Evolutionary conservation across 805 yeast species (phyloP).

Genomic region (Candida pseudoglaebosa): DNA sequence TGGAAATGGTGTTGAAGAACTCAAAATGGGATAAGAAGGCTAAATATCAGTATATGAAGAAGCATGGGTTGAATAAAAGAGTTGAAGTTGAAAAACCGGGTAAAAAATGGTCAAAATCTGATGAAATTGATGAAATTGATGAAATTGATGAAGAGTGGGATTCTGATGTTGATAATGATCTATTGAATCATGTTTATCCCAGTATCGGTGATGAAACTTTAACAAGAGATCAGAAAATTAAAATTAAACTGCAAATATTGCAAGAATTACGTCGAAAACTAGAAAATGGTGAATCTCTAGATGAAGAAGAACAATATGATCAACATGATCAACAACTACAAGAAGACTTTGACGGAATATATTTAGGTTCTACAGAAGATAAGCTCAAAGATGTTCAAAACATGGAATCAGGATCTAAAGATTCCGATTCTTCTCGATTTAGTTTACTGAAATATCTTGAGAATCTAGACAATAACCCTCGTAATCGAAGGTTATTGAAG

Average conservation of each 20-base stretch:
- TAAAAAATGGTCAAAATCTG: conserved; percentile 36
- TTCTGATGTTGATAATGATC: conserved; percentile 37
- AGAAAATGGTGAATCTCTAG: conserved; percentile 11
- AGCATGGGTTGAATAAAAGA: conserved; percentile 30
- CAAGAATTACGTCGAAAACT: conserved; percentile 16
- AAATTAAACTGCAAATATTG: conserved; percentile 33
- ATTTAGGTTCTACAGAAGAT: conserved; percentile 26
- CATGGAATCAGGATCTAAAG: conserved; percentile 4
- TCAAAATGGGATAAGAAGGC: conserved; percentile 44
- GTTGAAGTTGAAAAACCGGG: conserved; percentile 12
- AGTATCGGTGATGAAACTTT: conserved; percentile 30
- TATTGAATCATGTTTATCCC: conserved; percentile 39
- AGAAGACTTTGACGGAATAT: conserved; percentile 32
- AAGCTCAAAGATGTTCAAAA: not conserved
- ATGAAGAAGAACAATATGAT: conserved; percentile 9
- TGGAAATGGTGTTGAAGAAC: conserved; percentile 41
- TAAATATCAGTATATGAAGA: conserved; percentile 32
- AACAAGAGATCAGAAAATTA: conserved; percentile 30
- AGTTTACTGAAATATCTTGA: conserved; percentile 21
- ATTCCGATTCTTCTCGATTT: conserved; percentile 11
- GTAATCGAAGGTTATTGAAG: conserved; percentile 26
- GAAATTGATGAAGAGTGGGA: conserved; percentile 38
- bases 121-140: conserved; percentile 17
- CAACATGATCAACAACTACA: conserved; percentile 7
- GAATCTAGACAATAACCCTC: conserved; percentile 12